Evolutionary conservation across 2,329 filamentous ascomycete genomes (phyloP).

Genomic region (Colletotrichum paranaense): DNA sequence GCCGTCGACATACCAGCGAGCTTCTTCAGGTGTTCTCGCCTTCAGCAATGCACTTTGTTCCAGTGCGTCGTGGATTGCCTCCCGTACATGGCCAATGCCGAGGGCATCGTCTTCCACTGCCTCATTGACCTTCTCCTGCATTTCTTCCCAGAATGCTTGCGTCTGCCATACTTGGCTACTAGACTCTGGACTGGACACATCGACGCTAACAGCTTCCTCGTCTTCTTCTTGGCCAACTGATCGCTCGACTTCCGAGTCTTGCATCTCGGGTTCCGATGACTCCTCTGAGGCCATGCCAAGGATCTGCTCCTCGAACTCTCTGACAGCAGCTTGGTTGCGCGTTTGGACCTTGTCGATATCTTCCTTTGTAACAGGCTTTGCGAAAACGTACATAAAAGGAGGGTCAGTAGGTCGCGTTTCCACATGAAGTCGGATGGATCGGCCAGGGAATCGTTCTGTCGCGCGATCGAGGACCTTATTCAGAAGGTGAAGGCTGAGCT

Average conservation of each 20-base stretch:
- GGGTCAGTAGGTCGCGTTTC: conserved; percentile 74
- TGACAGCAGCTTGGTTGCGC: conserved; percentile 71
- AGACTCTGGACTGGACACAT: conserved; percentile 36
- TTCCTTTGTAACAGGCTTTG: conserved; percentile 81
- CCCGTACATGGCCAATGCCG: conserved; percentile 62
- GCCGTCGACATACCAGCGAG: conserved; percentile 59
- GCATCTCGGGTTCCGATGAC: conserved; percentile 38
- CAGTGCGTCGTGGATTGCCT: conserved; percentile 66
- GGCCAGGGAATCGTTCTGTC: conserved; percentile 78
- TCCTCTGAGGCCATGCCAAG: conserved; percentile 58
- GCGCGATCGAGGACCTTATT: conserved; percentile 84
- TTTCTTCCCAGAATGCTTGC: conserved; percentile 62
- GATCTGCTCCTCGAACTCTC: conserved; percentile 75
- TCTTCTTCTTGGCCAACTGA: conserved; percentile 25
- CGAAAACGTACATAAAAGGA: conserved; percentile 89
- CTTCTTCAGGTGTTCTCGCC: conserved; percentile 57
- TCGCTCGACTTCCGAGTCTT: conserved; percentile 34
- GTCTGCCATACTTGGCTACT: conserved; percentile 42
- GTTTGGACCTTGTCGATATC: conserved; percentile 81
- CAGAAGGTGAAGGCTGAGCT: conserved; percentile 80
- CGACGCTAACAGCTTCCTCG: conserved; percentile 24
- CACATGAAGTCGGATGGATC: conserved; percentile 83
- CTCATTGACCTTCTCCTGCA: conserved; percentile 66
- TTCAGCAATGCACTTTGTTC: conserved; percentile 64
- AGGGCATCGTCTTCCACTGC: conserved; percentile 68